Evolutionary conservation across 345 rosid genomes (phyloP), one percentile per base, ranked within the genome.

Genomic region (Ceriops tagal): DNA sequence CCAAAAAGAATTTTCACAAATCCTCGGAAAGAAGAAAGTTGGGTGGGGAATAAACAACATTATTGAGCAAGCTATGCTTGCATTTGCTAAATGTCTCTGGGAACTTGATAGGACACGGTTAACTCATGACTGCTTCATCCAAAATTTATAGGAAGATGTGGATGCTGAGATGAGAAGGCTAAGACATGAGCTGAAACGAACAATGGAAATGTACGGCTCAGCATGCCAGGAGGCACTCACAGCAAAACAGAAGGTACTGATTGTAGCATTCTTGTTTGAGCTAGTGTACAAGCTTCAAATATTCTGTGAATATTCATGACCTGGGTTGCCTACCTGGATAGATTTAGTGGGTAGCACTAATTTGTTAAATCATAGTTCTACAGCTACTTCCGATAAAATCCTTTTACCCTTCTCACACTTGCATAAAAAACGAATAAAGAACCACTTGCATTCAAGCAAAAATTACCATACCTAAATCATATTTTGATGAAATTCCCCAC

Each of bases 121-220:
- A 28, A 30, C 46, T 61, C 43, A 67, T 43, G 24, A 2, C 8
- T 39, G 57, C 8, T 49, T 37, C 67, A 53, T 62, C n/a, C 27
- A 58, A 49, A 71, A 53, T 60, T 77, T 69, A 32, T 69, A 95
- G 97, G 97, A 92, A 1, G 96, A 90, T 30, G 68, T 83, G 64
- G 97, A 95, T 85, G 80, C 88, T 7, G 97, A 88, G 80, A 87
- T 91, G 90, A 83, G 84, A 73, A 85, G 86, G 81, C 93, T 95
- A 49, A 89, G 76, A 77, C 65, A 53, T 24, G 92, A 88, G 83
- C 85, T 90, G 7, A 85, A 81, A 76, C 83, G 84, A 63, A 85
- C 87, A 7, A 84, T 80, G 75, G 84, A 83, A 8, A 79, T 87
- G 90, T 87, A 87, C 70, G 84, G 80, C 31, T 70, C 78, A 24